phyloP scores from a whole-genome alignment of 2,329 filamentous ascomycete species.

The Westerdykella sp. region DNA sequence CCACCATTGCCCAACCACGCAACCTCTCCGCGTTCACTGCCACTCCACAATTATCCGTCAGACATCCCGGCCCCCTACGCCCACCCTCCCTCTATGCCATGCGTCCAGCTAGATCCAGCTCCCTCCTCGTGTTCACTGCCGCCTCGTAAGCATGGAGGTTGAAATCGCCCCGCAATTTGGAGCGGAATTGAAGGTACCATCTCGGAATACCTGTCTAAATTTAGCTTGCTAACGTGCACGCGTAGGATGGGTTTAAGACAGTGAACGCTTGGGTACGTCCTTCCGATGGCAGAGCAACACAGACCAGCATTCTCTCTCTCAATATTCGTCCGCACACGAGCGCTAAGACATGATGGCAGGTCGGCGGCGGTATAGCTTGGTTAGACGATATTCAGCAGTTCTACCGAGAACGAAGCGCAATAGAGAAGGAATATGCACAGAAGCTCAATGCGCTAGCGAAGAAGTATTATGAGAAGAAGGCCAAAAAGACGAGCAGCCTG shows the following conservation, averaged over 20 bases:
- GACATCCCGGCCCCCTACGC: background rate
- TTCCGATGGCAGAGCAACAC: too few species aligned
- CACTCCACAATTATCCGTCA: too few species aligned
- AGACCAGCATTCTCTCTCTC: background rate
- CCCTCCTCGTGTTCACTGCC: conserved; percentile 11
- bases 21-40: too few species aligned
- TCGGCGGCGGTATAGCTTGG: conserved; percentile 83
- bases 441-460: conserved; percentile 84
- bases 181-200: conserved; percentile 77
- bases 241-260: conserved; percentile 89
- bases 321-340: conserved; percentile 1
- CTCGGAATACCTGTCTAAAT: background rate
- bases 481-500: conserved; percentile 75
- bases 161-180: conserved; percentile 83
- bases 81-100: conserved; percentile 19
- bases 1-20: too few species aligned
- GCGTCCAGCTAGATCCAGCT: conserved; percentile 17
- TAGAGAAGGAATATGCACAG: conserved; percentile 93
- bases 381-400: conserved; percentile 95
- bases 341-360: conserved; percentile 41
- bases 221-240: conserved; percentile 19
- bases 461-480: conserved; percentile 97
- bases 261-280: conserved; percentile 75
- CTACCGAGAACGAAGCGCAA: conserved; percentile 86
- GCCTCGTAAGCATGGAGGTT: conserved; percentile 60